Evolutionary conservation across 1,139 yeast genomes (phyloP).

Genomic region (Geotrichum citri-aurantii): DNA sequence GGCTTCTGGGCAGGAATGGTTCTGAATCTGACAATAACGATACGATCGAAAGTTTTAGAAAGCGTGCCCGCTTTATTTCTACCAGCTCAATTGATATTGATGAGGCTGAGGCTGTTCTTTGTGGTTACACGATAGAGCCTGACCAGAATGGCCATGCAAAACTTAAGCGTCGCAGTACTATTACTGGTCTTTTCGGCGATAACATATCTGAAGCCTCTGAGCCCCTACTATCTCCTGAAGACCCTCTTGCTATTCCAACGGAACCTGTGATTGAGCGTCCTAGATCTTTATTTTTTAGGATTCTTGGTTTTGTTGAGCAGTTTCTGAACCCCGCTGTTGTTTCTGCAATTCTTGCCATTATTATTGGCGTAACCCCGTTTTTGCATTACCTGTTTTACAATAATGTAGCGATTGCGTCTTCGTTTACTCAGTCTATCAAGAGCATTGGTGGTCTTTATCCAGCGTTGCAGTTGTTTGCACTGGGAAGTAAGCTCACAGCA

Average conservation of each 20-base stretch:
- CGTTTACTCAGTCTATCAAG: constrained; percentile 22
- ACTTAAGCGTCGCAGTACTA: neutral
- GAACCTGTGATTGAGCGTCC: neutral
- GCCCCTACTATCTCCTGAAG: neutral
- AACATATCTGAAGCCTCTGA: neutral
- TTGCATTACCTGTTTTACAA: constrained; percentile 22
- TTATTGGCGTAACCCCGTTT: constrained; percentile 23
- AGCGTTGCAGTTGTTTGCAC: constrained; percentile 25
- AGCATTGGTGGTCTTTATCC: constrained; percentile 25
- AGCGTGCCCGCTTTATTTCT: constrained; percentile 12
- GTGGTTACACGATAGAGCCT: neutral
- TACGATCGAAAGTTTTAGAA: neutral
- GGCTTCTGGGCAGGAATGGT: neutral
- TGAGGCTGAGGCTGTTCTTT: constrained; percentile 14
- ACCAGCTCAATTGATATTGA: constrained; percentile 14
- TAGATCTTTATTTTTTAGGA: neutral
- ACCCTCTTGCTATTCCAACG: neutral
- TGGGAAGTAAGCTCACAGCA: constrained; percentile 23
- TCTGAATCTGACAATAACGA: neutral
- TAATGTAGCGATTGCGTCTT: constrained; percentile 17
- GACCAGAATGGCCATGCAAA: neutral
- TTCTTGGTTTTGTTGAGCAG: constrained; percentile 11
- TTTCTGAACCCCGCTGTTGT: constrained; percentile 24
- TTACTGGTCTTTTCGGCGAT: neutral
- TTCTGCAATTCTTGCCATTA: constrained; percentile 22